A percentile compares a stretch with the other conserved stretches of the same genome.
Evolutionary conservation across 2,329 filamentous ascomycete species (phyloP).

Genomic region (Coleophoma crateriformis): DNA sequence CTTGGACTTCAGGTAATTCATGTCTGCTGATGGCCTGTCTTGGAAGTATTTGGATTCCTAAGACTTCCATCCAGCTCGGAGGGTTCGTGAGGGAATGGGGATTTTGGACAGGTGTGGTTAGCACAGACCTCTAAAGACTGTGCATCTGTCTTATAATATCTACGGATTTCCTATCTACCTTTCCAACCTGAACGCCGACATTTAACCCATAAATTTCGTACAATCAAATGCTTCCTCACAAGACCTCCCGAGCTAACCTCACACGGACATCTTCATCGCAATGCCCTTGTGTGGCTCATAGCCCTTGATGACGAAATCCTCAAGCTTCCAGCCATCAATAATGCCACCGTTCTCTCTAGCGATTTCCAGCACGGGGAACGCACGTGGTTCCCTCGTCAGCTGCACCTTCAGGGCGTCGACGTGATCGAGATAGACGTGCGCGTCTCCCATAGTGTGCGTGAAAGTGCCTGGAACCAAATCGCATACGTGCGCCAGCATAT

Average conservation of each 20-base stretch:
- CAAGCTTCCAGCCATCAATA: conserved; percentile 85
- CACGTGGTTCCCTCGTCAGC: conserved; percentile 70
- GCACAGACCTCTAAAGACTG: too few species aligned
- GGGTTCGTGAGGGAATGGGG: too few species aligned
- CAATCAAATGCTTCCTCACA: too few species aligned
- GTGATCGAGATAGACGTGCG: conserved; percentile 94
- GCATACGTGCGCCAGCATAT: conserved; percentile 88
- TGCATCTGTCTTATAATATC: too few species aligned
- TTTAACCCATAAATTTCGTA: background rate
- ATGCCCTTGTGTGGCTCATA: conserved; percentile 91
- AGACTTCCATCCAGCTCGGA: too few species aligned
- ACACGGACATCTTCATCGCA: conserved; percentile 97
- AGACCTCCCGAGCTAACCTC: background rate
- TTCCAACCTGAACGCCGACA: background rate
- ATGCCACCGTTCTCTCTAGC: conserved; percentile 60
- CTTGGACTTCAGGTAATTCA: too few species aligned
- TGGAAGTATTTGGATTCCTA: too few species aligned
- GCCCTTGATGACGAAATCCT: conserved; percentile 81
- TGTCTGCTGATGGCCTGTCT: too few species aligned
- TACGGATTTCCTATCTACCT: background rate
- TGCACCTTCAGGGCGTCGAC: conserved; percentile 81
- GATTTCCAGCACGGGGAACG: conserved; percentile 77
- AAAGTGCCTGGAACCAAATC: conserved; percentile 80
- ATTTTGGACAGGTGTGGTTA: too few species aligned
- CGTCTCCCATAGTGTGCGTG: conserved; percentile 95